Conservation (phyloP, 2,329 filamentous ascomycete species). For the Colletotrichum destructivum region DNA sequence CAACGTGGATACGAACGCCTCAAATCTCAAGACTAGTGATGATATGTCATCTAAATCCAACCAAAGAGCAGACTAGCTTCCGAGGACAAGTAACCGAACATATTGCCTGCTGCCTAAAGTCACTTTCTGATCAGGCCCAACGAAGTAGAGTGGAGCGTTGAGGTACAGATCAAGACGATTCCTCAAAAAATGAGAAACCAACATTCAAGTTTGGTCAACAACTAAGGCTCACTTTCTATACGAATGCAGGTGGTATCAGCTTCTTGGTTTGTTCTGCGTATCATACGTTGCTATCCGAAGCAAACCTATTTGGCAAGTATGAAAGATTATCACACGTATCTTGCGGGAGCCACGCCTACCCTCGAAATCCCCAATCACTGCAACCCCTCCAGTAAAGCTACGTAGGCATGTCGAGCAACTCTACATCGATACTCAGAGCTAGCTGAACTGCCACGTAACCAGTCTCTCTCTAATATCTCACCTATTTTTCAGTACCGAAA, state of each 20-base stretch:
- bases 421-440: no score
- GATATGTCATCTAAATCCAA: no score
- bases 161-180: no score
- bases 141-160: no score
- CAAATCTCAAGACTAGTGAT: not conserved
- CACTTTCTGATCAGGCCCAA: not conserved
- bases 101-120: not conserved
- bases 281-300: not conserved
- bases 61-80: not conserved
- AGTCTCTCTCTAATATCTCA: not conserved
- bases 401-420: not conserved
- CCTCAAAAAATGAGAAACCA: no score
- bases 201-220: no score
- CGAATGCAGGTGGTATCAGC: no score
- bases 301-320: not conserved
- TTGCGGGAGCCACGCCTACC: no score
- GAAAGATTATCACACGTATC: not conserved
- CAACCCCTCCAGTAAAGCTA: not conserved
- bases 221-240: no score
- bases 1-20: slow-evolving; percentile 8
- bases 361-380: not conserved
- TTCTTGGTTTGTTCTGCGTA: no score
- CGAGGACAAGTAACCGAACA: not conserved
- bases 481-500: not conserved
- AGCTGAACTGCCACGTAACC: not conserved